These are phyloP conservation scores for Nitzschia inconspicua DNA, from an alignment of 108 stramenopile species.

Conservation along the genomic window DNA sequence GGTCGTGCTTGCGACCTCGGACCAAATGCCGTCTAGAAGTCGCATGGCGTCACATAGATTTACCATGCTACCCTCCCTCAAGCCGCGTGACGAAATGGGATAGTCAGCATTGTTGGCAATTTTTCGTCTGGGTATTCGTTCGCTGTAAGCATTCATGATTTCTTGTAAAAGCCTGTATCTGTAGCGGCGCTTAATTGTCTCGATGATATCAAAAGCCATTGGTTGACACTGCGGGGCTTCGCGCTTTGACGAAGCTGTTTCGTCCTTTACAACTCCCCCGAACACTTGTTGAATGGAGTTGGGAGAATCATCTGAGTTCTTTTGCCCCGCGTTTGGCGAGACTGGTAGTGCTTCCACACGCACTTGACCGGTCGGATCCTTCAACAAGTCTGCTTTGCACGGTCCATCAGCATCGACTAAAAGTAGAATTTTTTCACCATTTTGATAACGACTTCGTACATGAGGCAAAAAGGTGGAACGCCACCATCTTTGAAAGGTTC, in stretches of 20 bases:
- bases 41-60: conserved; percentile 19
- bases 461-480: conserved; percentile 19
- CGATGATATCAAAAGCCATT: conserved; percentile 14
- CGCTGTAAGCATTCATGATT: conserved; percentile 22
- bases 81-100: conserved; percentile 11
- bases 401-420: conserved; percentile 15
- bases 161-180: conserved; percentile 22
- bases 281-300: too few species aligned
- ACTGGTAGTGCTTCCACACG: conserved; percentile 14
- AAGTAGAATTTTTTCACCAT: conserved; percentile 10
- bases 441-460: conserved; percentile 2
- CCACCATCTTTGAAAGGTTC: conserved; percentile 27
- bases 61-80: conserved; percentile 13
- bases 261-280: not conserved
- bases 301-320: not conserved
- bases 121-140: conserved; percentile 8
- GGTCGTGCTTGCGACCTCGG: conserved; percentile 16
- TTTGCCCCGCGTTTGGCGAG: not conserved
- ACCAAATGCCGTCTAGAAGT: conserved; percentile 13
- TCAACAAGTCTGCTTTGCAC: conserved; percentile 13
- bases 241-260: not conserved
- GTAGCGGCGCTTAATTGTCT: conserved; percentile 26
- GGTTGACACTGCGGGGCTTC: conserved; percentile 17
- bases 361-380: conserved; percentile 22
- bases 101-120: conserved; percentile 12